Evolutionary conservation across 345 rosid genomes (phyloP).

Genomic region (Murraya paniculata): DNA sequence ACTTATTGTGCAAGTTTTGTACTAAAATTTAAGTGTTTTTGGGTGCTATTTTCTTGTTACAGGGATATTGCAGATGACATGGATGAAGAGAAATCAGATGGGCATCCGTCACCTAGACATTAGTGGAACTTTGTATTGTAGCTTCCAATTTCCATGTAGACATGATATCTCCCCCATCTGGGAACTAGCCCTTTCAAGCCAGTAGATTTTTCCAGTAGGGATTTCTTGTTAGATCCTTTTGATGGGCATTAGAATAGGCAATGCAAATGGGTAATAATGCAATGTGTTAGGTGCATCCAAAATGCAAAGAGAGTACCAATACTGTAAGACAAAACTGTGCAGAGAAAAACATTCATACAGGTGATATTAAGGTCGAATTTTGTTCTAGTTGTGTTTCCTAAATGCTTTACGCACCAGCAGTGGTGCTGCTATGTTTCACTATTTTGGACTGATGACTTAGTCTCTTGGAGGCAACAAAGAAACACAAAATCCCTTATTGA

Average conservation of each 20-base stretch:
- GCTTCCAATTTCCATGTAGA: background rate
- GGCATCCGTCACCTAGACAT: constrained; percentile 31
- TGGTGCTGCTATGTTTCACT: too few species aligned
- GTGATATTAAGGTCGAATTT: background rate
- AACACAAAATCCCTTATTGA: background rate
- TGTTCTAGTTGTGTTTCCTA: background rate
- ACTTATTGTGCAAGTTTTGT: background rate
- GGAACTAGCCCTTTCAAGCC: background rate
- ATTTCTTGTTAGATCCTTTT: constrained; percentile 9
- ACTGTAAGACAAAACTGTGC: background rate
- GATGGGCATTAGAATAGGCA: constrained; percentile 18
- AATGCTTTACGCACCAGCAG: too few species aligned
- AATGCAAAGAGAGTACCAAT: background rate
- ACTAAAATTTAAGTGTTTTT: background rate
- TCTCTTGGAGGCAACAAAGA: too few species aligned
- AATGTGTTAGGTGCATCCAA: background rate
- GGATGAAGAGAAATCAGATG: constrained; percentile 42
- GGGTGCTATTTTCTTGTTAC: background rate
- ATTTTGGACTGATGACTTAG: background rate
- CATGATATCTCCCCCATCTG: background rate
- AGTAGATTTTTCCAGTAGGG: background rate
- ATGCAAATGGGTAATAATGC: background rate
- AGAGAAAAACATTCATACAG: background rate
- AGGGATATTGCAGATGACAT: constrained; percentile 47
- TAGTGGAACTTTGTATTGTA: background rate